A percentile compares a stretch with the other conserved stretches of the same genome.
Evolutionary conservation across 768 basidiomycete genomes (phyloP).

Genomic region (Zangia roseola): DNA sequence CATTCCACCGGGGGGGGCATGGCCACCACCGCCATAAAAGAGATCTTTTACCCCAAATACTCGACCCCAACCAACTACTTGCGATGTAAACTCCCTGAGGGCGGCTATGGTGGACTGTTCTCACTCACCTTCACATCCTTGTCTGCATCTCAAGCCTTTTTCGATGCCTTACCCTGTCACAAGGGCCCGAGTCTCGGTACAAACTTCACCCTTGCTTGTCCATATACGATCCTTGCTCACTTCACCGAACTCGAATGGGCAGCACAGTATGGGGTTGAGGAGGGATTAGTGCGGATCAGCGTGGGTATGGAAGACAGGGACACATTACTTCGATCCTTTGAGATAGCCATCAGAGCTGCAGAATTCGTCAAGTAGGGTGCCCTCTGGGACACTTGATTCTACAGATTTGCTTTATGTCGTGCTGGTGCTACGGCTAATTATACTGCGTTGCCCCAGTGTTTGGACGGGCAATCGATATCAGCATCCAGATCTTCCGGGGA

Average conservation of each 20-base stretch:
- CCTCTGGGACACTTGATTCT: not conserved
- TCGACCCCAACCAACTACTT: slow-evolving; percentile 70
- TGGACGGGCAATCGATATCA: not conserved
- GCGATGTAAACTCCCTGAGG: slow-evolving; percentile 53
- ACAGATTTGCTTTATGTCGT: not conserved
- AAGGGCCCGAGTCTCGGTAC: slow-evolving; percentile 95
- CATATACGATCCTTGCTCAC: slow-evolving; percentile 91
- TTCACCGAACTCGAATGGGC: slow-evolving; percentile 92
- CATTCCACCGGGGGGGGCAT: slow-evolving; percentile 47
- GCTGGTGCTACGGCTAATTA: not conserved
- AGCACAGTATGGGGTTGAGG: slow-evolving; percentile 79
- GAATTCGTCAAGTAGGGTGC: slow-evolving; percentile 39
- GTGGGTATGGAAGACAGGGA: slow-evolving; percentile 84
- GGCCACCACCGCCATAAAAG: slow-evolving; percentile 56
- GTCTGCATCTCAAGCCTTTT: slow-evolving; percentile 74
- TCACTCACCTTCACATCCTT: slow-evolving; percentile 77
- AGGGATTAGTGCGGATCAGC: slow-evolving; percentile 80
- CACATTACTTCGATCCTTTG: slow-evolving; percentile 56
- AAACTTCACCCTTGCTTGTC: slow-evolving; percentile 93
- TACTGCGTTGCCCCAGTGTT: not conserved
- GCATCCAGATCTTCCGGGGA: too few relatives aligned
- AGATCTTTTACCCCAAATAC: slow-evolving; percentile 91
- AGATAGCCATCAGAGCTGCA: slow-evolving; percentile 68
- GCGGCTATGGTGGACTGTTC: slow-evolving; percentile 84
- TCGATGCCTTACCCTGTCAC: slow-evolving; percentile 74